Evolutionary conservation across 495 filamentous ascomycete species (phyloP).

Genomic region (Aspergillus affinis): DNA sequence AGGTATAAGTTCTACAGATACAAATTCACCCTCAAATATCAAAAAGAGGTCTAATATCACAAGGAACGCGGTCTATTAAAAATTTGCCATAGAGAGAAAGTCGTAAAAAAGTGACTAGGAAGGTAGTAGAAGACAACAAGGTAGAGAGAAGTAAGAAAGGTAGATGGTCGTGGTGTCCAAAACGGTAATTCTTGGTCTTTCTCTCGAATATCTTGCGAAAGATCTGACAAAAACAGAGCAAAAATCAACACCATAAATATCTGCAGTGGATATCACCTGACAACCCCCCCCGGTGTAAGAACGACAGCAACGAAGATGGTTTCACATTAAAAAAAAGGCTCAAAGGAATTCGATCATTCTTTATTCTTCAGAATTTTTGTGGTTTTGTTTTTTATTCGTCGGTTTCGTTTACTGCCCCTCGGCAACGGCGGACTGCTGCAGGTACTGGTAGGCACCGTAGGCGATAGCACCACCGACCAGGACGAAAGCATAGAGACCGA

Average conservation of each 20-base stretch:
- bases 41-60: background rate
- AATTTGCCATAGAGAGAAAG: background rate
- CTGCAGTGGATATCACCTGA: slow-evolving; percentile 21
- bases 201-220: background rate
- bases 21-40: too few relatives aligned
- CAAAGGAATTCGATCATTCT: slow-evolving; percentile 14
- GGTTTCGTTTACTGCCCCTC: slow-evolving; percentile 25
- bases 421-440: slow-evolving; percentile 57
- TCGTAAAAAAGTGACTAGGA: background rate
- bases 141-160: background rate
- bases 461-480: slow-evolving; percentile 74
- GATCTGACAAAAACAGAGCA: slow-evolving; percentile 1
- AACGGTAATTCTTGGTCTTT: slow-evolving; percentile 5
- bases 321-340: slow-evolving; percentile 14
- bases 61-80: background rate
- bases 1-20: too few relatives aligned
- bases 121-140: background rate
- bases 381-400: slow-evolving; percentile 8
- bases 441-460: slow-evolving; percentile 84
- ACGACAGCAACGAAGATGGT: slow-evolving; percentile 10
- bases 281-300: slow-evolving; percentile 14
- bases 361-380: slow-evolving; percentile 7
- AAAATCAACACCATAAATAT: slow-evolving; percentile 10
- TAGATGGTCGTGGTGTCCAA: background rate
- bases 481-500: slow-evolving; percentile 81